Evolutionary conservation across 805 yeast species (phyloP).

Genomic region (Hyphopichia homilentoma): DNA sequence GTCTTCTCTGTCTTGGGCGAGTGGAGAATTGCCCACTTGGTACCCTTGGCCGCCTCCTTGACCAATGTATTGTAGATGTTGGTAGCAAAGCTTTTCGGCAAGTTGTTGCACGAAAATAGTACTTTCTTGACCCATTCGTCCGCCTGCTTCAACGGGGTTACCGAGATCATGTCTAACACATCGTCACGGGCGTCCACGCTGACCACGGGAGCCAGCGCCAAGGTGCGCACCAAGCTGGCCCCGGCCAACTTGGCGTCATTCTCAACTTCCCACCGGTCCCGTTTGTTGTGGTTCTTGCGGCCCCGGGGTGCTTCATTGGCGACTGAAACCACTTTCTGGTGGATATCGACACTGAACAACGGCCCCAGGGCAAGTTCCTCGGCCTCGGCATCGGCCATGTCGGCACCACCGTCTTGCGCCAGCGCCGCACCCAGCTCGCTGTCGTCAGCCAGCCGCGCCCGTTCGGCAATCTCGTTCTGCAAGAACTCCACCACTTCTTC

Average conservation of each 20-base stretch:
- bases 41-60: conserved; percentile 70
- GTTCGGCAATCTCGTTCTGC: conserved; percentile 22
- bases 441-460: conserved; percentile 15
- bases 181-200: conserved; percentile 82
- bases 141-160: conserved; percentile 68
- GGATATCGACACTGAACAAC: conserved; percentile 25
- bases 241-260: conserved; percentile 67
- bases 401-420: conserved; percentile 3
- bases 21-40: conserved; percentile 70
- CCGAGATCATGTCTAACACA: conserved; percentile 75
- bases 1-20: conserved; percentile 77
- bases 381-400: background rate
- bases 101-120: conserved; percentile 67
- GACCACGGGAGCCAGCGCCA: conserved; percentile 68
- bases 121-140: conserved; percentile 85
- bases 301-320: conserved; percentile 81
- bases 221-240: conserved; percentile 45
- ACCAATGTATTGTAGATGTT: conserved; percentile 68
- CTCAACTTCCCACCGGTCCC: conserved; percentile 73
- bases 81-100: conserved; percentile 78
- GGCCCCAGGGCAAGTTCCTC: conserved; percentile 19
- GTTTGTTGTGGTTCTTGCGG: conserved; percentile 61
- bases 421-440: background rate
- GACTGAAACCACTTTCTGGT: conserved; percentile 62
- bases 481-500: conserved; percentile 53